Evolutionary conservation across 2,329 filamentous ascomycete species (phyloP).

Genomic region (Pestalotiopsis sp.): DNA sequence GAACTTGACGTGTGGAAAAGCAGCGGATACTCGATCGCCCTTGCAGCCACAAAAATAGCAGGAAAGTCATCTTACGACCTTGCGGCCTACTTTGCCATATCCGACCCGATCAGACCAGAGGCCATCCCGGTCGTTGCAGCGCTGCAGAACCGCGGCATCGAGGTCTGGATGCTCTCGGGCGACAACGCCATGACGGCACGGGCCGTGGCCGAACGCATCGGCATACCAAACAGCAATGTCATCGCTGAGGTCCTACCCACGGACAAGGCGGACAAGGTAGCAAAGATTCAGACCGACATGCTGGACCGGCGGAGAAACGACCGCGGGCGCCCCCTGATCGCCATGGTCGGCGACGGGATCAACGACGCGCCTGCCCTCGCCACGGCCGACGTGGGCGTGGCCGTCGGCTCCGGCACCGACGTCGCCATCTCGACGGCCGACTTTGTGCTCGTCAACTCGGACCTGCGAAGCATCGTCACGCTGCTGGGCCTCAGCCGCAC

Average conservation of each 20-base stretch:
- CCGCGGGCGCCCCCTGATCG: conserved; percentile 57
- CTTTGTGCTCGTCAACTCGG: conserved; percentile 78
- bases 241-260: conserved; percentile 86
- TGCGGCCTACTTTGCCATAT: conserved; percentile 71
- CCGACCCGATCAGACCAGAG: conserved; percentile 80
- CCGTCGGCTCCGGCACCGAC: conserved; percentile 81
- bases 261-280: conserved; percentile 76
- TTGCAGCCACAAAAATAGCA: conserved; percentile 50
- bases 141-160: conserved; percentile 66
- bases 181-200: conserved; percentile 85
- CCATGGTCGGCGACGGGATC: conserved; percentile 88
- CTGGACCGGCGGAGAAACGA: conserved; percentile 18
- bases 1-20: conserved; percentile 59
- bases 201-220: conserved; percentile 75
- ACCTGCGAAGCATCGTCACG: conserved; percentile 70
- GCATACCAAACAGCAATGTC: conserved; percentile 74
- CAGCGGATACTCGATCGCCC: conserved; percentile 65
- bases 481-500: conserved; percentile 70
- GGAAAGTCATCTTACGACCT: conserved; percentile 48
- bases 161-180: conserved; percentile 91
- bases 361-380: conserved; percentile 85
- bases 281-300: conserved; percentile 59
- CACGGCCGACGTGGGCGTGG: conserved; percentile 80
- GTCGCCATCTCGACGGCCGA: conserved; percentile 80
- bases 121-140: conserved; percentile 65